Percentiles rank a stretch among this genome's conserved stretches.
Conservation (phyloP, 1,284 basidiomycete genomes). For the Entoloma clypeatum region DNA sequence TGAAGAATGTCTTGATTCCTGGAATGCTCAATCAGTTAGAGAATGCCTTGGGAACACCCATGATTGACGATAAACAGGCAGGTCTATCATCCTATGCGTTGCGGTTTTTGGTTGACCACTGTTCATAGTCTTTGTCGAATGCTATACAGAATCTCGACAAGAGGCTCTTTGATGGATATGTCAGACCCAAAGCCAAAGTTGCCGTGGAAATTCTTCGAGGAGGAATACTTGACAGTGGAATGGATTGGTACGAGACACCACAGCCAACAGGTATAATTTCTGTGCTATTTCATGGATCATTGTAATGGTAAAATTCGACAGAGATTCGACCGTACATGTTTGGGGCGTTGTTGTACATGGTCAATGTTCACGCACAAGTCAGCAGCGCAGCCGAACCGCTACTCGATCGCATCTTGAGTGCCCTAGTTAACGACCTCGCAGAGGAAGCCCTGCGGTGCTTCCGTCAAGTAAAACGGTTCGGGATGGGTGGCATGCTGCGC, state of each 20-base stretch:
- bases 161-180: slow-evolving; percentile 84
- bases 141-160: slow-evolving; percentile 83
- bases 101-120: slow-evolving; percentile 10
- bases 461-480: slow-evolving; percentile 82
- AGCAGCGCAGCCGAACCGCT: slow-evolving; percentile 75
- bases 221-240: slow-evolving; percentile 75
- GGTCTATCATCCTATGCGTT: slow-evolving; percentile 14
- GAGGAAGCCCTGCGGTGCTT: slow-evolving; percentile 82
- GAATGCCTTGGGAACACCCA: slow-evolving; percentile 69
- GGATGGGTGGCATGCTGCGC: slow-evolving; percentile 97
- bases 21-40: slow-evolving; percentile 81
- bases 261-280: slow-evolving; percentile 74
- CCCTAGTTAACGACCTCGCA: slow-evolving; percentile 82
- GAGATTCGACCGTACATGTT: slow-evolving; percentile 96
- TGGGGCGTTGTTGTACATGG: slow-evolving; percentile 83
- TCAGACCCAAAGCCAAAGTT: slow-evolving; percentile 70
- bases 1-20: slow-evolving; percentile 71
- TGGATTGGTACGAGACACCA: slow-evolving; percentile 91
- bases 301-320: slow-evolving; percentile 28
- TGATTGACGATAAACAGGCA: slow-evolving; percentile 75
- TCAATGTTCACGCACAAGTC: slow-evolving; percentile 91
- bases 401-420: slow-evolving; percentile 77
- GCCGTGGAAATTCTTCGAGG: slow-evolving; percentile 70
- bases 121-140: slow-evolving; percentile 62
- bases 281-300: not conserved